Evolutionary conservation across 2,329 filamentous ascomycete genomes (phyloP), one percentile per base, ranked within the genome.

Genomic region (Tetracladium maxilliforme): DNA sequence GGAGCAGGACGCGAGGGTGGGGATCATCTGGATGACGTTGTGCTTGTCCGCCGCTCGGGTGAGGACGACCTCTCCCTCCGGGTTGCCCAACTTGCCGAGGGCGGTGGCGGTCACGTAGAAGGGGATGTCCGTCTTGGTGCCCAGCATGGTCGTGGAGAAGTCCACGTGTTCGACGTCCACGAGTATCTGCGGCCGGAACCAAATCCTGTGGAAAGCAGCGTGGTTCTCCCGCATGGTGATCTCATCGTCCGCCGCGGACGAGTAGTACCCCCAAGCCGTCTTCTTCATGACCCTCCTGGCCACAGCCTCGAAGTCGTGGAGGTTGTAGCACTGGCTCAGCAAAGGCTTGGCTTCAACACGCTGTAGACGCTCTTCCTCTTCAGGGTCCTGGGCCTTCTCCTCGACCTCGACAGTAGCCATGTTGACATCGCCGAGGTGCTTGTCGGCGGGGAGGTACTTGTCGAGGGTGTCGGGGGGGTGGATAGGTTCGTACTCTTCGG

Each of bases 101-200:
- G 90, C 90, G 6, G 90, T 95, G 22, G 90, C 90, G 2, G 90
- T 94, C 12, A 98, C 78, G 55, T 98, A 98, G 57, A 94, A 92
- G 13, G 90, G 90, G 23, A 92, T 79, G 33, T 75, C 70, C 34
- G 72, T 70, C 45, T 80, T 84, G 18, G 76, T 75, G 35, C 86
- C 87, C 11, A 98, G 76, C 87, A 98, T 95, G 3, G 79, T 93
- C 14, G 86, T 95, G 18, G 70, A 72, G 46, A 80, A 72, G 49
- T 94, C 82, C 32, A 98, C 68, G 13, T 80, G 66, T 47, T 86
- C 80, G 18, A 98, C 90, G 43, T 98, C 77, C 26, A 92, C 71
- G 28, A 98, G 72, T 28, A 98, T 61, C 34, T 74, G 75, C 4
- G 90, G 90, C 13, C 90, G 73, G 61, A 98, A 95, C 87, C 90